Percentiles rank a stretch among this genome's conserved stretches.
Conservation (phyloP, 495 filamentous ascomycete species). For the Hypoxylon lienhwacheense region DNA sequence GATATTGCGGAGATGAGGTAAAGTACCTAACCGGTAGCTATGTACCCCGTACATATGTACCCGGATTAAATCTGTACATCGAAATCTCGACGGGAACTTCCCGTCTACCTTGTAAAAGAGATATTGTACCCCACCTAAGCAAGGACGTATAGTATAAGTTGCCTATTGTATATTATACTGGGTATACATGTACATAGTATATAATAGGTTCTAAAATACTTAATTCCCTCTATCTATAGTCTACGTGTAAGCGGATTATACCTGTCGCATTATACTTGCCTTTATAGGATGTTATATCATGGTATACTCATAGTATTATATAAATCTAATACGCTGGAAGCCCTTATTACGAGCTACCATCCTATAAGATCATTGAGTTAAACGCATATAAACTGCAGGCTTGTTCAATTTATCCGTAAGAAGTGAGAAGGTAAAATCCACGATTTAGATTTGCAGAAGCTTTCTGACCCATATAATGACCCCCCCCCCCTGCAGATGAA, state of each 20-base stretch:
- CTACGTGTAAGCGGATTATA: slow-evolving; percentile 26
- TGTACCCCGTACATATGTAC: too few relatives aligned
- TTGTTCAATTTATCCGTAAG: slow-evolving; percentile 27
- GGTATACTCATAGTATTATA: slow-evolving; percentile 16
- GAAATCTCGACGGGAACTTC: slow-evolving; percentile 19
- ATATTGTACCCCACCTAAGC: slow-evolving; percentile 11
- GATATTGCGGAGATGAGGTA: too few relatives aligned
- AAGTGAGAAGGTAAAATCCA: slow-evolving; percentile 22
- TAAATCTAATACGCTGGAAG: slow-evolving; percentile 3
- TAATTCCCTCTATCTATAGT: too few relatives aligned
- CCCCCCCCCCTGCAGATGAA: slow-evolving; percentile 20
- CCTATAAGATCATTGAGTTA: too few relatives aligned
- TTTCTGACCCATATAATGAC: slow-evolving; percentile 13
- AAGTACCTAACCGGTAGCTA: too few relatives aligned
- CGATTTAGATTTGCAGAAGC: slow-evolving; percentile 27
- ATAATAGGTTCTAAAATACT: too few relatives aligned
- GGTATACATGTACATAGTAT: too few relatives aligned
- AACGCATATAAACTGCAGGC: slow-evolving; percentile 8
- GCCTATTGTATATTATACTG: too few relatives aligned
- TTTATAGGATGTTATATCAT: too few relatives aligned
- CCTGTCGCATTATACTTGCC: slow-evolving; percentile 18
- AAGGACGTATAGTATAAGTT: too few relatives aligned
- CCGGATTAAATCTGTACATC: neutral
- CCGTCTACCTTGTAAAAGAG: slow-evolving; percentile 15
- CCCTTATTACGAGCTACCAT: too few relatives aligned